phyloP scores from a whole-genome alignment of 2,329 filamentous ascomycete species.

The Didymella keratinophila region DNA sequence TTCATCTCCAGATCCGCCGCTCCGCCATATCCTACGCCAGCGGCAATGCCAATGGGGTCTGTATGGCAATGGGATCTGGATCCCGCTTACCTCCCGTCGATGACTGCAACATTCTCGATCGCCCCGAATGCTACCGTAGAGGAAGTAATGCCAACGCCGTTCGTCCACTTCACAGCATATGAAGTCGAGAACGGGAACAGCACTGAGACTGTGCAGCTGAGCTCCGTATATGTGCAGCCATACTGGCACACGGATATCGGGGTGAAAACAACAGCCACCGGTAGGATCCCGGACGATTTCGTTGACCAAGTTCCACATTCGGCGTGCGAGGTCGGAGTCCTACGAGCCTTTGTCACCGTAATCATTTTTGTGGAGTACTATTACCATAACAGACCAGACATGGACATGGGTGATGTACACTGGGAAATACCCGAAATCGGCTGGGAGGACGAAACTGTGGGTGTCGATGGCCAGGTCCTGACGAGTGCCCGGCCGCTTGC shows the following conservation, averaged over 20 bases:
- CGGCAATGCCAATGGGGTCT: slow-evolving; percentile 31
- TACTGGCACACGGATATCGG: slow-evolving; percentile 47
- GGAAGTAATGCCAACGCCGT: slow-evolving; percentile 49
- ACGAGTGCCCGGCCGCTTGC: slow-evolving; percentile 19
- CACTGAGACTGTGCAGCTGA: slow-evolving; percentile 48
- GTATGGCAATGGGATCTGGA: slow-evolving; percentile 25
- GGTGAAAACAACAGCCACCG: slow-evolving; percentile 36
- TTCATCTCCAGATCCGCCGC: slow-evolving; percentile 37
- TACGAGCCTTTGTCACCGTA: slow-evolving; percentile 53
- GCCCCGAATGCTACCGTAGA: slow-evolving; percentile 34
- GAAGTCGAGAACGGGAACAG: slow-evolving; percentile 50
- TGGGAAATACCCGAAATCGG: slow-evolving; percentile 42
- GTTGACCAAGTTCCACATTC: slow-evolving; percentile 45
- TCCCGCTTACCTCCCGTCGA: slow-evolving; percentile 23
- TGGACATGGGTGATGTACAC: slow-evolving; percentile 38
- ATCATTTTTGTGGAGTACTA: slow-evolving; percentile 53
- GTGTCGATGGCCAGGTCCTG: slow-evolving; percentile 16
- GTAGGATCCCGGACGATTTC: slow-evolving; percentile 48
- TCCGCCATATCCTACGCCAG: slow-evolving; percentile 32
- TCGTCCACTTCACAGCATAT: slow-evolving; percentile 55
- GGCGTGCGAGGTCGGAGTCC: slow-evolving; percentile 46
- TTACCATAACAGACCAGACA: slow-evolving; percentile 34
- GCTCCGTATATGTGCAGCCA: slow-evolving; percentile 47
- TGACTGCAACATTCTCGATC: slow-evolving; percentile 35
- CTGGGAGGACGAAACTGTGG: slow-evolving; percentile 29